Conservation (phyloP, 169 alveolate genomes). For the Babesia caballi region DNA sequence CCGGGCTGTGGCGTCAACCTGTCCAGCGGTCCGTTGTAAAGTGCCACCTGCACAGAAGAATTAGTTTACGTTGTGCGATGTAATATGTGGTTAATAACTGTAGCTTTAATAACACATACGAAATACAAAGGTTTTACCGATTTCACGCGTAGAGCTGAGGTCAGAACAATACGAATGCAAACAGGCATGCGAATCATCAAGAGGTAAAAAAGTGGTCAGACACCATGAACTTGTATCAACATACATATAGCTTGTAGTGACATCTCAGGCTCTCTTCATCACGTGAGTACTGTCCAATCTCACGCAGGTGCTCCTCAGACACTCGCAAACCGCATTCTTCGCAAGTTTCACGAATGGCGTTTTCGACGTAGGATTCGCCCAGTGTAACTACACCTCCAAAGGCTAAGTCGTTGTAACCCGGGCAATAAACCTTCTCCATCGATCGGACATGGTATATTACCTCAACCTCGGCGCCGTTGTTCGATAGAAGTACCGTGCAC, state of each 20-base stretch:
- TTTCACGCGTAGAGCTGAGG: too few species aligned
- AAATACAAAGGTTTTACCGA: too few species aligned
- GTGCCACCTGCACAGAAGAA: constrained; percentile 10
- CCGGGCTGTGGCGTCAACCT: constrained; percentile 23
- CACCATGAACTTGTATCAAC: background rate
- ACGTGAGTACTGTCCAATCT: constrained; percentile 56
- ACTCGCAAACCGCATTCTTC: constrained; percentile 70
- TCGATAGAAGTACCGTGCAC: constrained; percentile 59
- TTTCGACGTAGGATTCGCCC: constrained; percentile 54
- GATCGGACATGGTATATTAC: constrained; percentile 64
- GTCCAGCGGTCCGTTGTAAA: constrained; percentile 29
- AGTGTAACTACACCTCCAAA: constrained; percentile 74
- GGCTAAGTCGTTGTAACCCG: constrained; percentile 65
- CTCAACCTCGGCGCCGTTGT: constrained; percentile 34
- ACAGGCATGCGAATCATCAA: background rate
- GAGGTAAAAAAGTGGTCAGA: background rate
- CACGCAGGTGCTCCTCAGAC: constrained; percentile 58
- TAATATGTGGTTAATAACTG: too few species aligned
- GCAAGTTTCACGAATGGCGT: constrained; percentile 63
- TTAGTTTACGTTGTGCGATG: too few species aligned
- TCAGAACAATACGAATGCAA: too few species aligned
- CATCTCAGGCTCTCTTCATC: constrained; percentile 38
- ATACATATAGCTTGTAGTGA: constrained; percentile 52
- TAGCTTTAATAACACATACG: too few species aligned
- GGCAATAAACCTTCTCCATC: constrained; percentile 59